A percentile compares a stretch with the other conserved stretches of the same genome.
Evolutionary conservation across 768 basidiomycete species (phyloP).

Genomic region (Russula sp.): DNA sequence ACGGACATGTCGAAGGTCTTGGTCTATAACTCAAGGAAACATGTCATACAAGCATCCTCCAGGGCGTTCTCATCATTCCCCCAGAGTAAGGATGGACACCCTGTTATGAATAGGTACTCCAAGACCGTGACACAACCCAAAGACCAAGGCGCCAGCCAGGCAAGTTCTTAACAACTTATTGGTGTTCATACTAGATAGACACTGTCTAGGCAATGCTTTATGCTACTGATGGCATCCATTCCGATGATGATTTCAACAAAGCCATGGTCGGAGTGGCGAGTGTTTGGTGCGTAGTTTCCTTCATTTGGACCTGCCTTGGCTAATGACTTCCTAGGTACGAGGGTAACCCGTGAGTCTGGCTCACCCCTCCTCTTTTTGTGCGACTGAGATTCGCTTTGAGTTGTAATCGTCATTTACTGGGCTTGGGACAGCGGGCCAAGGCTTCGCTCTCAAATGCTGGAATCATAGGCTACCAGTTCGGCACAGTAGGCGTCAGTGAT

Average conservation of each 20-base stretch:
- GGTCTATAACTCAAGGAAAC: constrained; percentile 5
- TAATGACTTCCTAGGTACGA: constrained; percentile 67
- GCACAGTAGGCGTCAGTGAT: constrained; percentile 95
- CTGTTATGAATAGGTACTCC: constrained; percentile 56
- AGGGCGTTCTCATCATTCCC: constrained; percentile 24
- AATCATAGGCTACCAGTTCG: constrained; percentile 95
- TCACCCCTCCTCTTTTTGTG: neutral
- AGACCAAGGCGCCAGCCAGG: constrained; percentile 93
- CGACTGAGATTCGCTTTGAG: constrained; percentile 33
- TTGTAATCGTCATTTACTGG: constrained; percentile 92
- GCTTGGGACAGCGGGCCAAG: constrained; percentile 82
- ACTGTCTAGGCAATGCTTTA: constrained; percentile 86
- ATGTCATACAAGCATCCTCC: constrained; percentile 2
- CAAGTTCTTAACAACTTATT: constrained; percentile 22
- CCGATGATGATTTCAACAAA: constrained; percentile 82
- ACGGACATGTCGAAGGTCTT: constrained; percentile 12
- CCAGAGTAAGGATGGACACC: constrained; percentile 23
- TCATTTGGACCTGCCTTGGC: constrained; percentile 19
- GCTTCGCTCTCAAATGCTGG: constrained; percentile 60
- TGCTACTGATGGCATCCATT: constrained; percentile 87
- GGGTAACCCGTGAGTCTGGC: constrained; percentile 81
- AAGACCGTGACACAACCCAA: constrained; percentile 83
- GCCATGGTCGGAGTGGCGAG: constrained; percentile 97
- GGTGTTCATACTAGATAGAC: neutral
- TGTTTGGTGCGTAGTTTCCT: constrained; percentile 65